Evolutionary conservation across 768 basidiomycete species (phyloP).

Genomic region (Porphyrellus cyaneotinctus): DNA sequence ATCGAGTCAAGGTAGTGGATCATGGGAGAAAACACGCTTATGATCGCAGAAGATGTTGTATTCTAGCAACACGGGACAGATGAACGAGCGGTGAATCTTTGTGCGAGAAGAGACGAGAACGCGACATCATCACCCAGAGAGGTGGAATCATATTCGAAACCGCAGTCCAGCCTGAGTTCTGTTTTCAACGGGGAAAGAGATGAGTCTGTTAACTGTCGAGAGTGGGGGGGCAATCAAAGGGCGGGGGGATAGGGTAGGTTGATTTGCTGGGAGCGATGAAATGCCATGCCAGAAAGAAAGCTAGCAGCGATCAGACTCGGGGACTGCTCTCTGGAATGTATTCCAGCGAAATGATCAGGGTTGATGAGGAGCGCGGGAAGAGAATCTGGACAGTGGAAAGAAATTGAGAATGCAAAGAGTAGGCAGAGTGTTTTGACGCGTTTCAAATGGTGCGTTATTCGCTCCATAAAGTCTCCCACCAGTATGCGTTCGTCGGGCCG

Average conservation of each 20-base stretch:
- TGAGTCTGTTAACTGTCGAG: neutral
- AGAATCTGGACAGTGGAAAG: neutral
- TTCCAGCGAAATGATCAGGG: too few relatives aligned
- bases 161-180: neutral
- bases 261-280: neutral
- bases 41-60: slow-evolving; percentile 83
- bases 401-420: neutral
- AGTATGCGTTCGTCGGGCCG: slow-evolving; percentile 35
- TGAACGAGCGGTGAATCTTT: neutral
- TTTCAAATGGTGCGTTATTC: neutral
- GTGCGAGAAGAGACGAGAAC: neutral
- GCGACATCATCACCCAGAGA: neutral
- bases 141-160: too few relatives aligned
- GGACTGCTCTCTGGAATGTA: too few relatives aligned
- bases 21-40: slow-evolving; percentile 35
- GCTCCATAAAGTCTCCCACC: neutral
- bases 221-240: slow-evolving; percentile 3
- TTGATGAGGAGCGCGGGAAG: neutral
- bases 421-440: neutral
- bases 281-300: neutral
- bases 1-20: neutral
- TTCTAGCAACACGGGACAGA: too few relatives aligned
- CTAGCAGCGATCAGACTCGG: too few relatives aligned
- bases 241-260: slow-evolving; percentile 5
- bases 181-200: slow-evolving; percentile 3